Percentiles rank a stretch among this genome's conserved stretches.
phyloP scores from a whole-genome alignment of 129 eudicot species.

The Artemisia annua region DNA sequence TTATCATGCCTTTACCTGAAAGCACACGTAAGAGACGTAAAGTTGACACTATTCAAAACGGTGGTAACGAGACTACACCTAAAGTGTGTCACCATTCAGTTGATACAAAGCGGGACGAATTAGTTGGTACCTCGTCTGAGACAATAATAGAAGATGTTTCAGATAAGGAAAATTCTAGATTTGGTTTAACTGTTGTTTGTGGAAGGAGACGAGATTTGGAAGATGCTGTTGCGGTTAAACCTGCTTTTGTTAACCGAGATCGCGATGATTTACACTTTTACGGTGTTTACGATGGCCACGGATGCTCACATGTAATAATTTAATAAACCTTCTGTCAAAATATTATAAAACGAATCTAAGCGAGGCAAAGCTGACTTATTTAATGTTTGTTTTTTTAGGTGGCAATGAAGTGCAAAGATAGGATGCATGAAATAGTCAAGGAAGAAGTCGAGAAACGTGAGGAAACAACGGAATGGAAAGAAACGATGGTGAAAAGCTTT shows the following conservation, averaged over 20 bases:
- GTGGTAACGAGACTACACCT: neutral
- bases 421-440: conserved; percentile 91
- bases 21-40: conserved; percentile 45
- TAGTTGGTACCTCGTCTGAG: neutral
- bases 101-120: neutral
- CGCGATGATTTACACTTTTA: conserved; percentile 51
- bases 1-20: conserved; percentile 32
- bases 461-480: conserved; percentile 43
- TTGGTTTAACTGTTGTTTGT: conserved; percentile 82
- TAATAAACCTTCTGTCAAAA: neutral
- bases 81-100: neutral
- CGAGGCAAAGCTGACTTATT: neutral
- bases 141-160: neutral
- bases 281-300: conserved; percentile 98
- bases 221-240: conserved; percentile 85
- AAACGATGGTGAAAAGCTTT: conserved; percentile 57
- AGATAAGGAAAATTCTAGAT: conserved; percentile 47
- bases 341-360: no score
- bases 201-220: conserved; percentile 98
- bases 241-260: conserved; percentile 46
- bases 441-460: conserved; percentile 48
- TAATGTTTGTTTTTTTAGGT: conserved; percentile 42
- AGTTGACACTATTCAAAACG: conserved; percentile 26
- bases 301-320: conserved; percentile 88
- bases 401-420: conserved; percentile 78